phyloP scores from a whole-genome alignment of 257 asterid species.

The Solanum verrucosum region DNA sequence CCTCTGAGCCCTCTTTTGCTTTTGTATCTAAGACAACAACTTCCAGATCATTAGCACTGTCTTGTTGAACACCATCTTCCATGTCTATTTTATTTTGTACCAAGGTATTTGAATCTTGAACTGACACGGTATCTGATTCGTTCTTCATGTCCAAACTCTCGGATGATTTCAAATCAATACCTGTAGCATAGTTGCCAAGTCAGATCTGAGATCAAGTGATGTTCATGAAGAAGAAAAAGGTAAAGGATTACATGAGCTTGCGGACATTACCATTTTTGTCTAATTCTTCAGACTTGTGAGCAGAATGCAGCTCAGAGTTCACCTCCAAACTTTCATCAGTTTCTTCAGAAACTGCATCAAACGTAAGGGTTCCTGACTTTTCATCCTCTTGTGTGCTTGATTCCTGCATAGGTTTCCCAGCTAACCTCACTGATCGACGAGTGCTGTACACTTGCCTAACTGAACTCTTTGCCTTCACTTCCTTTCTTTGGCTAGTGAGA shows the following conservation, averaged over 20 bases:
- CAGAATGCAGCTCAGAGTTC: slow-evolving; percentile 5
- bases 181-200: not conserved
- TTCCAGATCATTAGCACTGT: not conserved
- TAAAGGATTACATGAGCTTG: not conserved
- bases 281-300: slow-evolving; percentile 19
- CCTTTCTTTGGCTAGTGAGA: slow-evolving; percentile 37
- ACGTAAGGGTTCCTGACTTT: slow-evolving; percentile 8
- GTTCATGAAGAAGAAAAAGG: not conserved
- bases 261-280: slow-evolving; percentile 27
- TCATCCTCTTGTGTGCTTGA: slow-evolving; percentile 5
- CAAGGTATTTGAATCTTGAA: not conserved
- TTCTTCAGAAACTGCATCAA: slow-evolving; percentile 16
- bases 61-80: not conserved
- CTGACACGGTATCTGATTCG: not conserved
- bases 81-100: not conserved
- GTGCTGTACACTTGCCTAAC: slow-evolving; percentile 29
- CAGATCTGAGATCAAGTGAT: not conserved
- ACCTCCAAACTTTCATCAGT: slow-evolving; percentile 10
- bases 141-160: not conserved
- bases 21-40: not conserved
- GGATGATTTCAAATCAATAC: not conserved
- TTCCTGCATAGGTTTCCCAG: slow-evolving; percentile 27
- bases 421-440: slow-evolving; percentile 65
- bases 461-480: slow-evolving; percentile 24
- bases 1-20: not conserved